These are phyloP conservation scores for Stygiomarasmius scandens DNA, from an alignment of 1,284 basidiomycete genomes.

Conservation along the genomic window DNA sequence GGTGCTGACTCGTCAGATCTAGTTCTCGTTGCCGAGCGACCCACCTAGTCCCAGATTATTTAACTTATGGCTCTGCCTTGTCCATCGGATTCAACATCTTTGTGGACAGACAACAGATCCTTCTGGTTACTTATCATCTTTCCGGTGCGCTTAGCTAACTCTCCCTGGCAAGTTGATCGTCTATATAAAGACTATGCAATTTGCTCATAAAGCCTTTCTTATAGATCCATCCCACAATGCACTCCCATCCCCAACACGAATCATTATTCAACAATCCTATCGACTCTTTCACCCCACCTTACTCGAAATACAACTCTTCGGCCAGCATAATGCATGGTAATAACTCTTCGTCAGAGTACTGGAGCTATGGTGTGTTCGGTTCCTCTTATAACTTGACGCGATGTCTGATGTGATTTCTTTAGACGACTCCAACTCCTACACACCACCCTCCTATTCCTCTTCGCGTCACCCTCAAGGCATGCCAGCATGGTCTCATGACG, in stretches of 20 bases:
- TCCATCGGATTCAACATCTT: neutral
- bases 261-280: constrained; percentile 5
- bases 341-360: constrained; percentile 9
- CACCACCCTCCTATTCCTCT: neutral
- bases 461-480: neutral
- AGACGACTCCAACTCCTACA: neutral
- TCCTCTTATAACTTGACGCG: neutral
- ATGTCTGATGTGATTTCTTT: neutral
- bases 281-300: neutral
- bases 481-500: neutral
- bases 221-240: neutral
- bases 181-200: neutral
- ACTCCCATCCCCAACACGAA: constrained; percentile 6
- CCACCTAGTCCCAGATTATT: constrained; percentile 2
- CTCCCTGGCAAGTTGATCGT: no score
- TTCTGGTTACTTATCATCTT: neutral
- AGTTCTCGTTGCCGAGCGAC: constrained; percentile 1
- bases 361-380: constrained; percentile 11
- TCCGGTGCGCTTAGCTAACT: neutral
- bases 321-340: neutral
- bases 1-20: constrained; percentile 9
- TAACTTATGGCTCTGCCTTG: neutral
- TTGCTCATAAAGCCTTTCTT: neutral
- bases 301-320: neutral
- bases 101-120: neutral